Conservation (phyloP, 306 rosid species). For the Inga oerstediana region DNA sequence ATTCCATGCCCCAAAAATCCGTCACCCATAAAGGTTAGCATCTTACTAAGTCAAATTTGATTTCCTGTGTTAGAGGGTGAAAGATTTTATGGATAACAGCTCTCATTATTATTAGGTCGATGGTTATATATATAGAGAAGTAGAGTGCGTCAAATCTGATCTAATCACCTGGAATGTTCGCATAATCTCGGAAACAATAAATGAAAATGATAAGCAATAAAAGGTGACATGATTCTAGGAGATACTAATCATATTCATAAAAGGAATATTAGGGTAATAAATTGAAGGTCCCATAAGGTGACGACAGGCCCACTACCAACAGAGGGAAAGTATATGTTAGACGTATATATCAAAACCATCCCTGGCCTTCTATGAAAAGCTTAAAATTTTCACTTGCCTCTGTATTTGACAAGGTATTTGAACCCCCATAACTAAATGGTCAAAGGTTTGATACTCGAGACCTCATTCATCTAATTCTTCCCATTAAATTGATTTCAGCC, state of each 20-base stretch:
- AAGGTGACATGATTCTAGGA: too few species aligned
- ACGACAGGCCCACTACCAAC: too few species aligned
- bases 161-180: too few species aligned
- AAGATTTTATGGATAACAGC: too few species aligned
- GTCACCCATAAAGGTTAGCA: slow-evolving; percentile 82
- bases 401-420: background rate
- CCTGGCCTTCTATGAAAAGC: background rate
- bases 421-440: background rate
- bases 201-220: too few species aligned
- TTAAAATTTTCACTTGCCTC: background rate
- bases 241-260: too few species aligned
- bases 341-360: background rate
- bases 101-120: too few species aligned
- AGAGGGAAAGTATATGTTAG: background rate
- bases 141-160: too few species aligned
- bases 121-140: too few species aligned
- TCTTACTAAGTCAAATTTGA: slow-evolving; percentile 25
- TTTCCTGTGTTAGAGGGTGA: slow-evolving; percentile 1
- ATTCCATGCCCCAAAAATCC: slow-evolving; percentile 81
- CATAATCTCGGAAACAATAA: too few species aligned
- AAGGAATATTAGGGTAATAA: too few species aligned
- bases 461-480: background rate
- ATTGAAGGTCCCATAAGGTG: too few species aligned
- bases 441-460: background rate
- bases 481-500: background rate